These are phyloP conservation scores for Kodamaea kakaduensis DNA, from an alignment of 805 yeast genomes.

Conservation along the genomic window DNA sequence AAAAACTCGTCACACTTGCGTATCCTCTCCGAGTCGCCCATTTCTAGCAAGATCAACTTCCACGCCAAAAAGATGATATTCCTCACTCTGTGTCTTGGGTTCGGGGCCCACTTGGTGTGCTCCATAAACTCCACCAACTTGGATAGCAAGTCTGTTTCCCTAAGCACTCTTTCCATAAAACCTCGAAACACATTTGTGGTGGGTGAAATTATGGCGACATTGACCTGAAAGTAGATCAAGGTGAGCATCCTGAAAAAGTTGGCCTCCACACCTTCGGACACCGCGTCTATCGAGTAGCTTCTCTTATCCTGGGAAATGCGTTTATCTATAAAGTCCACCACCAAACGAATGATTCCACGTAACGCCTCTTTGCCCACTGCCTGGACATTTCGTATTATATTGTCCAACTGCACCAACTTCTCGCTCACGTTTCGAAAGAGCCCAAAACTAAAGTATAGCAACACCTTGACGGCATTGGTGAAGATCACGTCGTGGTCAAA, in stretches of 20 bases:
- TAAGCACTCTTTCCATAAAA: conserved; percentile 19
- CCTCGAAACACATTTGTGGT: conserved; percentile 7
- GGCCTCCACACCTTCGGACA: conserved; percentile 3
- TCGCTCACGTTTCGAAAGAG: conserved; percentile 14
- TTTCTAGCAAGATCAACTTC: conserved; percentile 51
- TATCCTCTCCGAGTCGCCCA: conserved; percentile 53
- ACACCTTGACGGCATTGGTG: conserved; percentile 10
- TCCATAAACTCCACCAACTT: conserved; percentile 51
- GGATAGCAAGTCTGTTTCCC: conserved; percentile 37
- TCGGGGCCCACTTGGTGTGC: conserved; percentile 59
- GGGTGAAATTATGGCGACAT: conserved; percentile 17
- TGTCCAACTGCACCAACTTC: conserved; percentile 16
- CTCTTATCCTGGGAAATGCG: conserved; percentile 5
- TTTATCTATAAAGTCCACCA: conserved; percentile 9
- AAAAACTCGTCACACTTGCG: conserved; percentile 45
- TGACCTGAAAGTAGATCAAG: conserved; percentile 31
- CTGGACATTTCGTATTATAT: conserved; percentile 13
- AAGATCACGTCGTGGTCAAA: conserved; percentile 4
- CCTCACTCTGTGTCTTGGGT: conserved; percentile 44
- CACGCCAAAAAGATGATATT: conserved; percentile 51
- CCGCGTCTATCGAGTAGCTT: conserved; percentile 1
- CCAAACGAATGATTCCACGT: conserved; percentile 9
- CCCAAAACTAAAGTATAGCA: conserved; percentile 28
- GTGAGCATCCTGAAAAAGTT: conserved; percentile 27
- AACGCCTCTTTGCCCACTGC: background rate